These are phyloP conservation scores for Poa pratensis DNA, from an alignment of 176 grass and related monocot genomes.

Conservation along the genomic window DNA sequence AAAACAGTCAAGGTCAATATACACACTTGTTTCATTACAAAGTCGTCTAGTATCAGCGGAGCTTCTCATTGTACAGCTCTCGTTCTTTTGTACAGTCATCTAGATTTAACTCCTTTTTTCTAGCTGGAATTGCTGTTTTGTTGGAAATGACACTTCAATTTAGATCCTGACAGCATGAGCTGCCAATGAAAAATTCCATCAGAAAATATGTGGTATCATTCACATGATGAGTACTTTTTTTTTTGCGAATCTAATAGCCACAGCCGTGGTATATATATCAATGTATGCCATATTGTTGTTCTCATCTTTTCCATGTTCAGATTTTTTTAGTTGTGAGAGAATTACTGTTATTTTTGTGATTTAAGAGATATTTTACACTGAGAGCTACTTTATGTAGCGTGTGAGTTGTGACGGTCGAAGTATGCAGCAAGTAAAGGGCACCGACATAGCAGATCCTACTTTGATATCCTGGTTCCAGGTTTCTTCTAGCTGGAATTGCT, in stretches of 20 bases:
- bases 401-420: background rate
- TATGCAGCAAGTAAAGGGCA: background rate
- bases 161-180: background rate
- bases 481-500: conserved; percentile 27
- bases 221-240: background rate
- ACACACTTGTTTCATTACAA: conserved; percentile 45
- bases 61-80: conserved; percentile 15
- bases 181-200: conserved; percentile 18
- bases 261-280: background rate
- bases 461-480: background rate
- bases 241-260: background rate
- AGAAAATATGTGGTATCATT: background rate
- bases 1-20: conserved; percentile 39
- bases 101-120: conserved; percentile 43
- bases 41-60: conserved; percentile 29
- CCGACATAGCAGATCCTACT: background rate
- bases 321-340: conserved; percentile 1
- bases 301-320: background rate
- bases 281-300: background rate
- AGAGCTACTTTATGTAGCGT: background rate
- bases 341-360: background rate
- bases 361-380: background rate
- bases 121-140: conserved; percentile 31
- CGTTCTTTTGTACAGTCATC: conserved; percentile 45
- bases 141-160: conserved; percentile 15